Evolutionary conservation across 305 asterid species (phyloP).

Genomic region (Lippia alba): DNA sequence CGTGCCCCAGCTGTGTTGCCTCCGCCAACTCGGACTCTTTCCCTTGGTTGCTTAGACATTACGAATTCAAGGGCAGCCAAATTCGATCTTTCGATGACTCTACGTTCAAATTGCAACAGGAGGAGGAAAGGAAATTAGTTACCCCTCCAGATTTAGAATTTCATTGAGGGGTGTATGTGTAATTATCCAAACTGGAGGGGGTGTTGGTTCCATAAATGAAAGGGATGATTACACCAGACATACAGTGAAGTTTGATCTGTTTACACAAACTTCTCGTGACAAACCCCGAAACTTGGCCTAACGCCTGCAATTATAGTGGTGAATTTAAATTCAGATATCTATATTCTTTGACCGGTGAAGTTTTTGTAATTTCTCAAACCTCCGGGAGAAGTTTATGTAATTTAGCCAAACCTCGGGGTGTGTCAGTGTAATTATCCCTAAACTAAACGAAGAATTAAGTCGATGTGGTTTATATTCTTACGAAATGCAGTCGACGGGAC

Average conservation of each 20-base stretch:
- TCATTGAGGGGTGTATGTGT: not conserved
- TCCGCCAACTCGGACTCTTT: slow-evolving; percentile 73
- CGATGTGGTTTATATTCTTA: slow-evolving; percentile 32
- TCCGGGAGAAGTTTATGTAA: not conserved
- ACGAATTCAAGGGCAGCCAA: slow-evolving; percentile 90
- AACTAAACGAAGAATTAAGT: not conserved
- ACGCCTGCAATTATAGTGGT: too few relatives aligned
- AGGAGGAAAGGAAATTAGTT: not conserved
- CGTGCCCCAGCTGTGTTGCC: slow-evolving; percentile 75
- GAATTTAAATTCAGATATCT: too few relatives aligned
- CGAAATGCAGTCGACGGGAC: slow-evolving; percentile 98
- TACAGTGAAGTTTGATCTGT: too few relatives aligned
- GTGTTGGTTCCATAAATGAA: not conserved
- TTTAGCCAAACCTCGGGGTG: not conserved
- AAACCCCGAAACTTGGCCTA: too few relatives aligned
- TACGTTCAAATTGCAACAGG: slow-evolving; percentile 27
- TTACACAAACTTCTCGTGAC: too few relatives aligned
- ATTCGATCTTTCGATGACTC: slow-evolving; percentile 74
- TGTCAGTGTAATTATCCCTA: not conserved
- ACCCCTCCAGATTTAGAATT: not conserved
- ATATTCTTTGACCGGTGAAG: too few relatives aligned
- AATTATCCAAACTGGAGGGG: not conserved
- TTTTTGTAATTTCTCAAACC: too few relatives aligned
- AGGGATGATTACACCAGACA: too few relatives aligned
- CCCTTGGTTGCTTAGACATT: slow-evolving; percentile 89